phyloP scores from a whole-genome alignment of 2,329 filamentous ascomycete genomes.

The Geoglossum cookeanum region DNA sequence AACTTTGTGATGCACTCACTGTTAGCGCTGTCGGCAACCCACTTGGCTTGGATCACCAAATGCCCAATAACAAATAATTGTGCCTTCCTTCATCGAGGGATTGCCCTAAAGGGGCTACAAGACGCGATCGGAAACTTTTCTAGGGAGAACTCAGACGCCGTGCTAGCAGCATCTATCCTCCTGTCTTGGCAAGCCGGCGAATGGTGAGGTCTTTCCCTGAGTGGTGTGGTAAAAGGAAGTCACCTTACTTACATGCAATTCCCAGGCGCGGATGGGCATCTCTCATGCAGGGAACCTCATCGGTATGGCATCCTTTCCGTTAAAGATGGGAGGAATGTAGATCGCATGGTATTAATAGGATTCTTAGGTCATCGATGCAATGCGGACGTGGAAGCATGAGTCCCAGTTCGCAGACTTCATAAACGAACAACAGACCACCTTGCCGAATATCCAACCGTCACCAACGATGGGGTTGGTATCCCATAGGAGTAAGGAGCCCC shows the following conservation, averaged over 20 bases:
- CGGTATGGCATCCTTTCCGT: constrained; percentile 35
- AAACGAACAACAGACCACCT: constrained; percentile 57
- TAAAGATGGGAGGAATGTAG: not conserved
- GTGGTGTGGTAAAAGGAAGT: constrained; percentile 10
- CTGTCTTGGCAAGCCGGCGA: constrained; percentile 93
- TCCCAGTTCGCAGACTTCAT: constrained; percentile 74
- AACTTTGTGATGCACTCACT: constrained; percentile 88
- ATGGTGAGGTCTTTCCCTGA: constrained; percentile 45
- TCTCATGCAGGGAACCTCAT: constrained; percentile 77
- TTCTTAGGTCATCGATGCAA: constrained; percentile 61
- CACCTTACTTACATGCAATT: constrained; percentile 17
- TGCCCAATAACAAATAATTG: constrained; percentile 73
- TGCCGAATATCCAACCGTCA: constrained; percentile 44
- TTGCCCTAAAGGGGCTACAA: constrained; percentile 72
- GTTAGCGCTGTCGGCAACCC: constrained; percentile 83
- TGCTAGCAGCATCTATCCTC: constrained; percentile 77
- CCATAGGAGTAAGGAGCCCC: constrained; percentile 31
- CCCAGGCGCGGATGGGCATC: constrained; percentile 79
- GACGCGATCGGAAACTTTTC: constrained; percentile 75
- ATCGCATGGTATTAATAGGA: constrained; percentile 5
- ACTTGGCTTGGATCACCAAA: constrained; percentile 75
- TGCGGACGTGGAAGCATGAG: constrained; percentile 81
- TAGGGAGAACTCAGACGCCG: constrained; percentile 69
- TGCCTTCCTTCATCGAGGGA: constrained; percentile 71
- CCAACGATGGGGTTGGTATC: constrained; percentile 28